Percentiles rank a stretch among this genome's conserved stretches.
These are phyloP conservation scores for Salix viminalis DNA, from an alignment of 345 rosid species.

Conservation along the genomic window DNA sequence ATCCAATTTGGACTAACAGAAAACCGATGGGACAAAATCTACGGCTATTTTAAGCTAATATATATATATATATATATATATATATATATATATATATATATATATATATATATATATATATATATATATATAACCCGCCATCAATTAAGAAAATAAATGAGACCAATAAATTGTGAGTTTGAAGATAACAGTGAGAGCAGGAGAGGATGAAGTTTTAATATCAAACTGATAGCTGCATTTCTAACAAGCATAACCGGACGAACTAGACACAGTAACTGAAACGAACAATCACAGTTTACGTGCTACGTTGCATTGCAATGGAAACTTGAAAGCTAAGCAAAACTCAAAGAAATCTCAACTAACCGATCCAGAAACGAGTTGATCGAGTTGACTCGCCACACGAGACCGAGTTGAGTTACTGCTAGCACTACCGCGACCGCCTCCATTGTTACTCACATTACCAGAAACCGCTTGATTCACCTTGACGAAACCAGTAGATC, in stretches of 20 bases:
- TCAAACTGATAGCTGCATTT: not conserved
- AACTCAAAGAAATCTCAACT: not conserved
- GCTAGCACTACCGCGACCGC: slow-evolving; percentile 16
- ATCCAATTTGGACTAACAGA: not conserved
- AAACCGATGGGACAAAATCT: not conserved
- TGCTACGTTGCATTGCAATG: not conserved
- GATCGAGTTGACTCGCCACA: slow-evolving; percentile 23
- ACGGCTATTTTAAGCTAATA: too few species aligned
- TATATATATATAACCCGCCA: too few species aligned
- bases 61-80: too few species aligned
- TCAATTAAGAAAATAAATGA: not conserved
- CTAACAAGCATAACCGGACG: not conserved
- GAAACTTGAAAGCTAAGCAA: not conserved
- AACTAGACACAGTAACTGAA: not conserved
- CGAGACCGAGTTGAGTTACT: slow-evolving; percentile 32
- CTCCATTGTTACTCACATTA: slow-evolving; percentile 7
- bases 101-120: too few species aligned
- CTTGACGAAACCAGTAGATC: slow-evolving; percentile 13
- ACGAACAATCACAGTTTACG: not conserved
- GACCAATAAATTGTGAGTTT: not conserved
- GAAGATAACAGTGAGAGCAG: not conserved
- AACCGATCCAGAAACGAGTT: slow-evolving; percentile 38
- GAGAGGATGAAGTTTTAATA: not conserved
- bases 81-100: too few species aligned
- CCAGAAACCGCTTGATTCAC: slow-evolving; percentile 10